phyloP scores from a whole-genome alignment of 495 filamentous ascomycete species.

The Lasiosphaeria hispida region DNA sequence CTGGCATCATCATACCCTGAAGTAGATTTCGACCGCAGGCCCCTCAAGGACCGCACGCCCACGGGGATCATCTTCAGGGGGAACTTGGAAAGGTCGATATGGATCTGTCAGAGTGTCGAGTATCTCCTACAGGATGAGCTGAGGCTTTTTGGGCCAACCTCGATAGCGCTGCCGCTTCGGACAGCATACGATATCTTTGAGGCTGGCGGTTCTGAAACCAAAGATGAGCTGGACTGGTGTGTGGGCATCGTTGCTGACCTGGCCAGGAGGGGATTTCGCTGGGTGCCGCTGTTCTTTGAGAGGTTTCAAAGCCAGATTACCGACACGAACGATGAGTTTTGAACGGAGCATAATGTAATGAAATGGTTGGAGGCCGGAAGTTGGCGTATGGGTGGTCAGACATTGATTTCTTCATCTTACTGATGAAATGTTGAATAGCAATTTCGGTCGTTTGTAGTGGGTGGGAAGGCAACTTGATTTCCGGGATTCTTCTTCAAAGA shows the following conservation, averaged over 20 bases:
- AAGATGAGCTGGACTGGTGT: slow-evolving; percentile 20
- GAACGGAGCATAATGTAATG: too few relatives aligned
- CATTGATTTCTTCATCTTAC: too few relatives aligned
- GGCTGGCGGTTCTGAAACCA: slow-evolving; percentile 5
- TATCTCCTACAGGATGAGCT: slow-evolving; percentile 43
- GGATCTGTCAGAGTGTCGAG: slow-evolving; percentile 38
- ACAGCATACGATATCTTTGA: slow-evolving; percentile 19
- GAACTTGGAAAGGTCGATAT: slow-evolving; percentile 17
- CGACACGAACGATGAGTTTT: too few relatives aligned
- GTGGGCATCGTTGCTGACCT: slow-evolving; percentile 8
- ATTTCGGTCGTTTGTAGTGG: too few relatives aligned
- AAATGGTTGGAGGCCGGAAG: too few relatives aligned
- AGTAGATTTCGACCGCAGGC: not conserved
- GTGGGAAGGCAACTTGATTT: too few relatives aligned
- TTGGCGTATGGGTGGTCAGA: too few relatives aligned
- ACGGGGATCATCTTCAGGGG: slow-evolving; percentile 1
- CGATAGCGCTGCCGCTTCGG: slow-evolving; percentile 30
- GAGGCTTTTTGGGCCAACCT: slow-evolving; percentile 42
- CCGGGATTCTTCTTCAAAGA: too few relatives aligned
- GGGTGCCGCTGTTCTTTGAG: slow-evolving; percentile 17
- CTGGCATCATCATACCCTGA: slow-evolving; percentile 14
- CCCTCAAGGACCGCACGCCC: not conserved
- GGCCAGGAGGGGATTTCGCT: slow-evolving; percentile 7
- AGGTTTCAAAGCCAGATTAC: not conserved
- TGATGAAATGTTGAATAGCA: too few relatives aligned